A percentile compares a stretch with the other conserved stretches of the same genome.
These are phyloP conservation scores for Salvia miltiorrhiza DNA, from an alignment of 257 asterid species.

Conservation along the genomic window DNA sequence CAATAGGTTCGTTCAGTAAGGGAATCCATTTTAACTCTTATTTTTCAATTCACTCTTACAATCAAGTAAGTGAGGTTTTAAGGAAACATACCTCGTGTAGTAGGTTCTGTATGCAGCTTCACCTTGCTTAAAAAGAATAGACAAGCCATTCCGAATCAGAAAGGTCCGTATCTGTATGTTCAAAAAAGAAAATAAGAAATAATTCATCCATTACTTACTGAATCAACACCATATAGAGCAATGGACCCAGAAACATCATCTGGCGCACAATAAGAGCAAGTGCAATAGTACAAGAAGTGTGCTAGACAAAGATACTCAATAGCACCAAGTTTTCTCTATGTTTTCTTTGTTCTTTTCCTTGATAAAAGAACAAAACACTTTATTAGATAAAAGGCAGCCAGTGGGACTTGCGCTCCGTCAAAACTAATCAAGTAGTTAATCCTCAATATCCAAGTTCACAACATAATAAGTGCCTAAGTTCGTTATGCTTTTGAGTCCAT, in stretches of 20 bases:
- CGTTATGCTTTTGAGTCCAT: not conserved
- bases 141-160: constrained; percentile 86
- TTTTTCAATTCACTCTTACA: not conserved
- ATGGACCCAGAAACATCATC: not conserved
- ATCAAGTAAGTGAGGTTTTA: not conserved
- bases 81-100: constrained; percentile 64
- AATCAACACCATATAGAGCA: not conserved
- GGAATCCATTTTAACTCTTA: not conserved
- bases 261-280: constrained; percentile 10
- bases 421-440: not conserved
- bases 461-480: not conserved
- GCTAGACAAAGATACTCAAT: not conserved
- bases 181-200: constrained; percentile 12
- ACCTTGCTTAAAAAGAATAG: constrained; percentile 87
- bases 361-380: not conserved
- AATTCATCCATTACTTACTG: constrained; percentile 13
- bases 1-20: not conserved
- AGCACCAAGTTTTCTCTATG: not conserved
- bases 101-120: constrained; percentile 88
- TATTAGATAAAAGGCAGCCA: not conserved
- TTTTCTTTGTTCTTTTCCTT: not conserved
- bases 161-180: constrained; percentile 78
- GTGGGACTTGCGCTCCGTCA: not conserved
- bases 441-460: not conserved
- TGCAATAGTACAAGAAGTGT: not conserved